A percentile compares a stretch with the other conserved stretches of the same genome.
These are phyloP conservation scores for Elaeagnus macrophylla DNA, from an alignment of 306 rosid genomes.

Conservation along the genomic window DNA sequence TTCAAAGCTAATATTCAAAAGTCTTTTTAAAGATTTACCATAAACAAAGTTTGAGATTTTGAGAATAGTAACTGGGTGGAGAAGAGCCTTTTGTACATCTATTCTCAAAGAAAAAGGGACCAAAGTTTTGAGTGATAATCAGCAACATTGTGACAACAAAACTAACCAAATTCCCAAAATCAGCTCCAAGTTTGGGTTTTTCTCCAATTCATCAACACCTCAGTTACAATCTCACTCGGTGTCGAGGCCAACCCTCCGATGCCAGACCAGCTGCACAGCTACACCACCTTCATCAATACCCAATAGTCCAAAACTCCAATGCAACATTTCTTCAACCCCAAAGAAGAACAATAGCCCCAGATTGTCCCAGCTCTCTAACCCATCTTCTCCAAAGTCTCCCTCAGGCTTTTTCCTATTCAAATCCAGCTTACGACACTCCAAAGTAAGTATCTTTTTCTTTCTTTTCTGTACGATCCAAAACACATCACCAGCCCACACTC, in stretches of 20 bases:
- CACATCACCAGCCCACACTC: too few relatives aligned
- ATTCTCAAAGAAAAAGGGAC: constrained; percentile 51
- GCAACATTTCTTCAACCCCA: constrained; percentile 30
- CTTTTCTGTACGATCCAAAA: too few relatives aligned
- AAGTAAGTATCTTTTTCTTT: constrained; percentile 27
- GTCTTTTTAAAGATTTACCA: not conserved
- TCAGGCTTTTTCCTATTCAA: constrained; percentile 81
- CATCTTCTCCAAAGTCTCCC: constrained; percentile 76
- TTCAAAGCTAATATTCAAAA: too few relatives aligned
- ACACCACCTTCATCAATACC: constrained; percentile 45
- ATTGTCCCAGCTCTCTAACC: constrained; percentile 49
- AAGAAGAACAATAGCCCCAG: constrained; percentile 33
- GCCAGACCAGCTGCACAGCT: constrained; percentile 44
- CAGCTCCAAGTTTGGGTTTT: constrained; percentile 66
- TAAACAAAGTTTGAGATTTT: not conserved
- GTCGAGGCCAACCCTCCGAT: constrained; percentile 52
- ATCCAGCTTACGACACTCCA: constrained; percentile 55
- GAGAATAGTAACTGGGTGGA: constrained; percentile 83
- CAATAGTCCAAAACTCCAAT: constrained; percentile 68
- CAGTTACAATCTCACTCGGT: constrained; percentile 45
- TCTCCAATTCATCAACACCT: constrained; percentile 82
- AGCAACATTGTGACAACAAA: constrained; percentile 26
- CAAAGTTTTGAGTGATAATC: constrained; percentile 26
- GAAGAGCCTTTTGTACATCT: constrained; percentile 90
- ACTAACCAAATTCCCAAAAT: constrained; percentile 46